These are phyloP conservation scores for Coniosporium tulheliwenetii DNA, from an alignment of 2,329 filamentous ascomycete genomes.

Conservation along the genomic window DNA sequence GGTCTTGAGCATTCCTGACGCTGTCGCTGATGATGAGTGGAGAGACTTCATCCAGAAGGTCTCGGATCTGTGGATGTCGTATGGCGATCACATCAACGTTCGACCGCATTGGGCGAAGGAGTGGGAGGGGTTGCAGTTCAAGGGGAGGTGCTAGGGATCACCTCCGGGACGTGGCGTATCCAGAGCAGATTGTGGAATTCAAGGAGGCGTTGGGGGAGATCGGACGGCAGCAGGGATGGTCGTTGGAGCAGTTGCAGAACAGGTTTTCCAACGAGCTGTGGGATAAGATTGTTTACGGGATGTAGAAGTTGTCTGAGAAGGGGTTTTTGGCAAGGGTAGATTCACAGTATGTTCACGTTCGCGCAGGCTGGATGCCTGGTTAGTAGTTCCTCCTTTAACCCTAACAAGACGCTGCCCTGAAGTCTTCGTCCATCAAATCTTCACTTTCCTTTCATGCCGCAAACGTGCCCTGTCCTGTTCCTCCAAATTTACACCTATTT, in stretches of 20 bases:
- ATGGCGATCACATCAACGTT: slow-evolving; percentile 16
- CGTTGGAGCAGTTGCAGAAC: slow-evolving; percentile 18
- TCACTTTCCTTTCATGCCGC: not conserved
- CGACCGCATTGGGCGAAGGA: slow-evolving; percentile 35
- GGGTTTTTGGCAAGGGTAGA: not conserved
- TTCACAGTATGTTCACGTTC: not conserved
- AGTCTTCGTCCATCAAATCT: too few species aligned
- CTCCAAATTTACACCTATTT: not conserved
- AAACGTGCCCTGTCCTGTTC: not conserved
- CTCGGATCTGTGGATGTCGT: slow-evolving; percentile 25
- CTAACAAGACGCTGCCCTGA: too few species aligned
- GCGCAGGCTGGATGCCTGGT: too few species aligned
- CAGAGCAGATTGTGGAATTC: slow-evolving; percentile 22
- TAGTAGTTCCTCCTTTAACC: too few species aligned
- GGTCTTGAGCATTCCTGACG: slow-evolving; percentile 25
- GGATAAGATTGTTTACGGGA: slow-evolving; percentile 14
- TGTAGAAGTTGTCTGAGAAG: not conserved
- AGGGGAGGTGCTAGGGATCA: slow-evolving; percentile 14
- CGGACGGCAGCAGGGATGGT: slow-evolving; percentile 24
- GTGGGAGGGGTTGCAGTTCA: slow-evolving; percentile 19
- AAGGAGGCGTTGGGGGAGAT: slow-evolving; percentile 17
- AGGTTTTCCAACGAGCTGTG: slow-evolving; percentile 27
- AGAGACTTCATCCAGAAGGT: slow-evolving; percentile 24
- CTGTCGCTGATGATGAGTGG: slow-evolving; percentile 23
- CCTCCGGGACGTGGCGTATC: slow-evolving; percentile 23